Conservation (phyloP, 805 yeast species). For the Vanderwaltozyma tropicalis region DNA sequence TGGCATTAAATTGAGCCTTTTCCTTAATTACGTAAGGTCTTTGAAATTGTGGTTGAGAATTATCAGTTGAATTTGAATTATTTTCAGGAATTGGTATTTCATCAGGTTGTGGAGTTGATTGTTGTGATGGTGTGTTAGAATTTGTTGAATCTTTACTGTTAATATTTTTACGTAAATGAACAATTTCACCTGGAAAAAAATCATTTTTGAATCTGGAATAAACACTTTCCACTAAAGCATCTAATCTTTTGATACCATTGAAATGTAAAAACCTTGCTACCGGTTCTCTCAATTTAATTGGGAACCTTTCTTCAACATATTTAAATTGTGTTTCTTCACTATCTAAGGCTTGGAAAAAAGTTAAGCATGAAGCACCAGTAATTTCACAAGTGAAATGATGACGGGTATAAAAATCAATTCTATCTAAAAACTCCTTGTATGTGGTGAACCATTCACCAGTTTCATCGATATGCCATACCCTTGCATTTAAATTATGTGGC, state of each 20-base stretch:
- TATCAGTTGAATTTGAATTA: conserved; percentile 1
- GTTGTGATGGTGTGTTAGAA: conserved; percentile 11
- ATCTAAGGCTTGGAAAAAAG: conserved; percentile 79
- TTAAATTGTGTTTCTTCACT: conserved; percentile 56
- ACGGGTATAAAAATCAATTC: conserved; percentile 62
- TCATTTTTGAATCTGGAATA: conserved; percentile 68
- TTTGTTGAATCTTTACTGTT: background rate
- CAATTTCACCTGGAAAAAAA: conserved; percentile 85
- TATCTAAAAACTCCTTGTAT: conserved; percentile 63
- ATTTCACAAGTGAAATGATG: conserved; percentile 90
- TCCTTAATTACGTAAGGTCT: conserved; percentile 56
- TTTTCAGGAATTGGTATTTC: background rate
- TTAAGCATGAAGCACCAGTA: conserved; percentile 84
- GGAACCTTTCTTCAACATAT: conserved; percentile 71
- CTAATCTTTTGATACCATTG: conserved; percentile 70
- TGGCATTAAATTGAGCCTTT: conserved; percentile 65
- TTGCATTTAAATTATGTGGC: conserved; percentile 45
- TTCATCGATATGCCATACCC: conserved; percentile 72
- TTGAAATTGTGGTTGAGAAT: conserved; percentile 15
- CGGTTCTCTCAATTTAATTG: conserved; percentile 86
- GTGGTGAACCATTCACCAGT: conserved; percentile 81
- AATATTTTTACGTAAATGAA: conserved; percentile 39
- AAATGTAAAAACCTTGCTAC: conserved; percentile 79
- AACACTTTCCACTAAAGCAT: conserved; percentile 78
- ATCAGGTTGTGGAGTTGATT: conserved; percentile 13